Evolutionary conservation across 768 basidiomycete genomes (phyloP).

Genomic region (Mycena vulgaris): DNA sequence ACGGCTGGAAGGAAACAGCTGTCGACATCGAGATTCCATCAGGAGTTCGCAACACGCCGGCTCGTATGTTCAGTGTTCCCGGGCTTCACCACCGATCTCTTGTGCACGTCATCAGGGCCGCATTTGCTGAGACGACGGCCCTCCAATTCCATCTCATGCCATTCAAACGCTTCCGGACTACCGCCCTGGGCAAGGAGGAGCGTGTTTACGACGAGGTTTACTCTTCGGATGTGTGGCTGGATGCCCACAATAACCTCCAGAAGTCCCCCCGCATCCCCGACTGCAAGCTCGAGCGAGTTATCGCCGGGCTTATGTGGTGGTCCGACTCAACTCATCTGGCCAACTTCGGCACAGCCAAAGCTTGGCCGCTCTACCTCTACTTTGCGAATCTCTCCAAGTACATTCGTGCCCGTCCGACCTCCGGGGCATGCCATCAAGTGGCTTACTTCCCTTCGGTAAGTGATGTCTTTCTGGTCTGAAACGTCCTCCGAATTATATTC

Average conservation of each 20-base stretch:
- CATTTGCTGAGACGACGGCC: slow-evolving; percentile 31
- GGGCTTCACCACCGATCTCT: slow-evolving; percentile 47
- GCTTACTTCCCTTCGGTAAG: slow-evolving; percentile 29
- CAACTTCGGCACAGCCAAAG: slow-evolving; percentile 38
- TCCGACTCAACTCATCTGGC: slow-evolving; percentile 36
- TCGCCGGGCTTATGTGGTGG: slow-evolving; percentile 13
- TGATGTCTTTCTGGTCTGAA: not conserved
- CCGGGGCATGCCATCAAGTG: slow-evolving; percentile 40
- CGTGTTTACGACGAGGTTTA: slow-evolving; percentile 45
- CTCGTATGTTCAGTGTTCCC: slow-evolving; percentile 39
- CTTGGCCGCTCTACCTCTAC: slow-evolving; percentile 44
- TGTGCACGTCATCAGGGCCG: slow-evolving; percentile 43
- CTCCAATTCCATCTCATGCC: slow-evolving; percentile 43
- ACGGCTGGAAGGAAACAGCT: slow-evolving; percentile 3
- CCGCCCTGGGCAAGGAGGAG: slow-evolving; percentile 26
- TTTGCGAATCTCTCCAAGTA: slow-evolving; percentile 45
- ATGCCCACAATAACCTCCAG: slow-evolving; percentile 40
- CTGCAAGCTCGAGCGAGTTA: slow-evolving; percentile 38
- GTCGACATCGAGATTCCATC: slow-evolving; percentile 7
- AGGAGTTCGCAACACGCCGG: not conserved
- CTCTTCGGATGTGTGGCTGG: slow-evolving; percentile 42
- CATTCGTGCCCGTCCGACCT: slow-evolving; percentile 4
- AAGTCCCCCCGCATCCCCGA: slow-evolving; percentile 34
- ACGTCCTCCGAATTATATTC: not conserved
- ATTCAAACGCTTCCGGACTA: slow-evolving; percentile 40